phyloP scores from a whole-genome alignment of 2,329 filamentous ascomycete species.

The Aspergillus tubingensis region DNA sequence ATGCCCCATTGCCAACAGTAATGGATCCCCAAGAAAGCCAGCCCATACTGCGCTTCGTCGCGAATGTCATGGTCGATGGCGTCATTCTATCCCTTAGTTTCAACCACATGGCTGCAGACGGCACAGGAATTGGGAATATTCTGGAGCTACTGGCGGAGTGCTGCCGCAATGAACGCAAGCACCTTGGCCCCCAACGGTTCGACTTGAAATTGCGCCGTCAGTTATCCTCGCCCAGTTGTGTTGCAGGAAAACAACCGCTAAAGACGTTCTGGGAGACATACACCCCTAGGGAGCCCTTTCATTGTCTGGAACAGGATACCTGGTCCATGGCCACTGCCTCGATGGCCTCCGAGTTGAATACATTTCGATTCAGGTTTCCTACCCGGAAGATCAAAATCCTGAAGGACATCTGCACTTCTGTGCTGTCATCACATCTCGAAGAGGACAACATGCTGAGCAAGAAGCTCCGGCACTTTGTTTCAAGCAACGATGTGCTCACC shows the following conservation, averaged over 20 bases:
- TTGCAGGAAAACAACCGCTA: not conserved
- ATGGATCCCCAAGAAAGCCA: not conserved
- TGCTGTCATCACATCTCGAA: not conserved
- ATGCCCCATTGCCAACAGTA: not conserved
- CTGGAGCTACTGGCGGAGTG: not conserved
- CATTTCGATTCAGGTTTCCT: not conserved
- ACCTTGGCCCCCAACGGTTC: not conserved
- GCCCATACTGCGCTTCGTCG: not conserved
- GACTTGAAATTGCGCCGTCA: not conserved
- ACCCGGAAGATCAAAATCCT: not conserved
- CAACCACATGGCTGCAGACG: conserved; percentile 1
- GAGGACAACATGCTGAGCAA: not conserved
- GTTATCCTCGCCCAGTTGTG: not conserved
- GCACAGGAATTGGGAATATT: conserved; percentile 3
- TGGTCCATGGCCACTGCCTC: not conserved
- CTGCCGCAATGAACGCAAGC: not conserved
- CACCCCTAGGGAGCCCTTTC: not conserved
- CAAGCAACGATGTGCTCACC: not conserved
- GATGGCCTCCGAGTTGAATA: not conserved
- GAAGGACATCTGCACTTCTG: not conserved
- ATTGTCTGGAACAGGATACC: not conserved
- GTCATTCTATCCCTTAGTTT: not conserved
- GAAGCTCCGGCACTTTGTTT: not conserved
- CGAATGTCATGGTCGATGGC: conserved; percentile 2
- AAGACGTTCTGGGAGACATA: not conserved